A percentile compares a stretch with the other conserved stretches of the same genome.
phyloP scores from a whole-genome alignment of 2,329 filamentous ascomycete genomes.

The Trichoderma guizhouense region DNA sequence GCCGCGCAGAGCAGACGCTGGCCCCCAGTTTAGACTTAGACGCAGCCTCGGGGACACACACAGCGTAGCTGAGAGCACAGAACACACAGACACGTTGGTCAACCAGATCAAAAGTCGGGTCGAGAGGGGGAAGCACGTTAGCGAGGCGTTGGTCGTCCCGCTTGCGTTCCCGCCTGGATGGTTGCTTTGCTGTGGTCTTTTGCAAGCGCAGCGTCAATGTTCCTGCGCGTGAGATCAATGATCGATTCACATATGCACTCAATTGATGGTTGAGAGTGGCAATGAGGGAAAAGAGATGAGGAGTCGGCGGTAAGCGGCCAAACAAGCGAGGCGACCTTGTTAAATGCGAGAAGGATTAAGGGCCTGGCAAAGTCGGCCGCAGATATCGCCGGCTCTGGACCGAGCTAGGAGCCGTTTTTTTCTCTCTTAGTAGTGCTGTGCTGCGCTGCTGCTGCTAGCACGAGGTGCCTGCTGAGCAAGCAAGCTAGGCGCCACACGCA shows the following conservation, averaged over 20 bases:
- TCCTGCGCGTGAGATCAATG: not conserved
- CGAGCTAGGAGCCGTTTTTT: constrained; percentile 8
- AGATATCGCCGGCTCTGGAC: constrained; percentile 15
- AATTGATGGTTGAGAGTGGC: not conserved
- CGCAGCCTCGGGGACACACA: constrained; percentile 8
- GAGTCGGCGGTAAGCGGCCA: constrained; percentile 21
- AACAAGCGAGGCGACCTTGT: constrained; percentile 12
- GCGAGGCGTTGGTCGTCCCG: not conserved
- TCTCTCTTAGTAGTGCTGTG: not conserved
- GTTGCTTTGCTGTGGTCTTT: not conserved
- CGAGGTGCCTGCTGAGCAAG: constrained; percentile 9
- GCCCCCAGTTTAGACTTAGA: constrained; percentile 5
- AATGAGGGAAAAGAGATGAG: constrained; percentile 1
- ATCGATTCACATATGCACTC: not conserved
- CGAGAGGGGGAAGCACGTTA: not conserved
- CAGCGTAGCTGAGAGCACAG: not conserved
- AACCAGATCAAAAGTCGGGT: not conserved
- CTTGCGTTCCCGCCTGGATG: not conserved
- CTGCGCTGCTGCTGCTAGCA: not conserved
- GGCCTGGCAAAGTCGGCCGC: constrained; percentile 16
- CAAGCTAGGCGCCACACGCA: constrained; percentile 11
- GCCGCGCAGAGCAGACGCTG: constrained; percentile 14
- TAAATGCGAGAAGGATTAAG: constrained; percentile 15
- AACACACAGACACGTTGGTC: not conserved
- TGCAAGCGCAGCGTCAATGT: not conserved